These are phyloP conservation scores for Kluyveromyces lactis DNA, from an alignment of 805 yeast species.

Conservation along the genomic window DNA sequence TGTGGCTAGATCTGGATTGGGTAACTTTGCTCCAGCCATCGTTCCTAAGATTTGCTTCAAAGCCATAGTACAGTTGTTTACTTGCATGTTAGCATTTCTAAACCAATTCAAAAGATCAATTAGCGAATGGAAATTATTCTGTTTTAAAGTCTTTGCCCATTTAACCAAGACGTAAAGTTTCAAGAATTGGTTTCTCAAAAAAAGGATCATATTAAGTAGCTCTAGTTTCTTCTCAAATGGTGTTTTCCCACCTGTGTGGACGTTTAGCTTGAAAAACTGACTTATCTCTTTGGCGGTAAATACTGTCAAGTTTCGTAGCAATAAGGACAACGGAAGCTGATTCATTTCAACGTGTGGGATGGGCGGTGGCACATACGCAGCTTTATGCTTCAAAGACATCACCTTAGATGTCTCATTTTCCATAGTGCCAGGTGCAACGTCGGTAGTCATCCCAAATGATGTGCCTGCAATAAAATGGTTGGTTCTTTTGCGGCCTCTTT, in stretches of 20 bases:
- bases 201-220: conserved; percentile 60
- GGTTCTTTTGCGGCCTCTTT: background rate
- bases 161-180: conserved; percentile 78
- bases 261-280: conserved; percentile 27
- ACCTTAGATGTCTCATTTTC: conserved; percentile 1
- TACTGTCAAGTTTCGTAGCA: conserved; percentile 26
- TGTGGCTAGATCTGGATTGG: conserved; percentile 84
- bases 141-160: conserved; percentile 64
- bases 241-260: conserved; percentile 16
- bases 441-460: conserved; percentile 2
- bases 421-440: background rate
- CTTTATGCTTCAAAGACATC: background rate
- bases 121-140: conserved; percentile 60
- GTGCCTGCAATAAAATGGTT: background rate
- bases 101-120: conserved; percentile 88
- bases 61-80: conserved; percentile 53
- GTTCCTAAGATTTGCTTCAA: conserved; percentile 51
- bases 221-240: conserved; percentile 51
- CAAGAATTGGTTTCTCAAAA: conserved; percentile 73
- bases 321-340: conserved; percentile 25
- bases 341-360: conserved; percentile 30
- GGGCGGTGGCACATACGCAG: conserved; percentile 13
- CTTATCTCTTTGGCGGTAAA: conserved; percentile 27
- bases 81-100: conserved; percentile 66
- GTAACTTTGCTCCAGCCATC: conserved; percentile 81